Percentiles rank a stretch among this genome's conserved stretches.
Evolutionary conservation across 768 basidiomycete genomes (phyloP).

Genomic region (Auriscalpium vulgare): DNA sequence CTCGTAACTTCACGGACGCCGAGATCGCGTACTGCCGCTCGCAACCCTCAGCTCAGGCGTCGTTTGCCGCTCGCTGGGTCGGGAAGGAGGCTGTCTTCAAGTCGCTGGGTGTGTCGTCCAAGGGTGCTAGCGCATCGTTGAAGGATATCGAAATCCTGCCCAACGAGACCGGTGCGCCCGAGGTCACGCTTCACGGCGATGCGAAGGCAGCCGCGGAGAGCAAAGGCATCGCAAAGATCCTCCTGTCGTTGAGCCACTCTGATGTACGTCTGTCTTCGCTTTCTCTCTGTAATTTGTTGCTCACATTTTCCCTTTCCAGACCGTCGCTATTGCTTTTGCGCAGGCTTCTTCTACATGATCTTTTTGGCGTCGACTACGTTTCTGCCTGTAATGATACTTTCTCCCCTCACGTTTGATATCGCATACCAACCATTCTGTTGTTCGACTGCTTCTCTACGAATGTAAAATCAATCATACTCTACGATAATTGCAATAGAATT

Average conservation of each 20-base stretch:
- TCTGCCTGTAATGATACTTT: neutral
- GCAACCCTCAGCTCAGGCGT: constrained; percentile 83
- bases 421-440: neutral
- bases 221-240: constrained; percentile 66
- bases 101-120: constrained; percentile 80
- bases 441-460: neutral
- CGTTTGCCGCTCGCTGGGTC: constrained; percentile 94
- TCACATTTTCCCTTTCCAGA: constrained; percentile 33
- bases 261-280: constrained; percentile 50
- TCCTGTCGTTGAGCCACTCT: constrained; percentile 88
- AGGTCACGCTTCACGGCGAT: constrained; percentile 70
- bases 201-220: constrained; percentile 64
- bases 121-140: constrained; percentile 92
- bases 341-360: constrained; percentile 45
- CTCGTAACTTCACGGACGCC: constrained; percentile 87
- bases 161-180: constrained; percentile 69
- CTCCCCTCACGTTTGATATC: neutral
- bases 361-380: neutral
- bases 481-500: too few species aligned
- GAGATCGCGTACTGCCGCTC: constrained; percentile 80
- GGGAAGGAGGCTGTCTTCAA: constrained; percentile 99
- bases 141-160: constrained; percentile 95
- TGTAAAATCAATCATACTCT: too few species aligned
- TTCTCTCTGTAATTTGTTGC: constrained; percentile 3
- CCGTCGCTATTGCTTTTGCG: constrained; percentile 81